Evolutionary conservation across 2,329 filamentous ascomycete genomes (phyloP).

Genomic region (Leptodontidium sp.): DNA sequence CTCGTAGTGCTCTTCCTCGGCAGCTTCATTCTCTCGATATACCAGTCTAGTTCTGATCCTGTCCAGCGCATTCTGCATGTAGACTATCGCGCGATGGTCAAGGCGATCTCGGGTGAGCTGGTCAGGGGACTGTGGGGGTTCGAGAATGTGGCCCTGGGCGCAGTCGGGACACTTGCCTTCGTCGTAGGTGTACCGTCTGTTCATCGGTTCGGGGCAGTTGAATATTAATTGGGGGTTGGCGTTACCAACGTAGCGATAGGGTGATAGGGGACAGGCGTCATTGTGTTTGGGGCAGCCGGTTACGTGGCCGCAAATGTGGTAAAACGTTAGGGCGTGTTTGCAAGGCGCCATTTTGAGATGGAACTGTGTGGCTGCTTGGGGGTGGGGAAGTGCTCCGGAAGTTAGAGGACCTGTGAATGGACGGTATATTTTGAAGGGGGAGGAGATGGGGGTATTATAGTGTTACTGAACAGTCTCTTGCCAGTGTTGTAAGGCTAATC

Average conservation of each 20-base stretch:
- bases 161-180: background rate
- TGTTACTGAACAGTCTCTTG: too few relatives aligned
- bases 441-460: too few relatives aligned
- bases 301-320: conserved; percentile 5
- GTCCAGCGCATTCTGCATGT: background rate
- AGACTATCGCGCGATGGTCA: background rate
- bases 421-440: too few relatives aligned
- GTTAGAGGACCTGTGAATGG: too few relatives aligned
- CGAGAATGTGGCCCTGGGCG: background rate
- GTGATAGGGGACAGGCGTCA: background rate
- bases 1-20: background rate
- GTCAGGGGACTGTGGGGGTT: background rate
- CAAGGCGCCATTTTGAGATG: background rate
- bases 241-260: too few relatives aligned
- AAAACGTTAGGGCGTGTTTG: background rate
- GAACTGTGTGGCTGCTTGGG: background rate
- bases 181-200: background rate
- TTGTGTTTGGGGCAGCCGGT: background rate
- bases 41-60: background rate
- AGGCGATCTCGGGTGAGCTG: background rate
- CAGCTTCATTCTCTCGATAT: too few relatives aligned
- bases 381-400: too few relatives aligned
- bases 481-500: too few relatives aligned
- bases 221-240: background rate
- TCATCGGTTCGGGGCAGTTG: background rate